Conservation (phyloP, 768 basidiomycete genomes). For the Lactarius hatsudake region DNA sequence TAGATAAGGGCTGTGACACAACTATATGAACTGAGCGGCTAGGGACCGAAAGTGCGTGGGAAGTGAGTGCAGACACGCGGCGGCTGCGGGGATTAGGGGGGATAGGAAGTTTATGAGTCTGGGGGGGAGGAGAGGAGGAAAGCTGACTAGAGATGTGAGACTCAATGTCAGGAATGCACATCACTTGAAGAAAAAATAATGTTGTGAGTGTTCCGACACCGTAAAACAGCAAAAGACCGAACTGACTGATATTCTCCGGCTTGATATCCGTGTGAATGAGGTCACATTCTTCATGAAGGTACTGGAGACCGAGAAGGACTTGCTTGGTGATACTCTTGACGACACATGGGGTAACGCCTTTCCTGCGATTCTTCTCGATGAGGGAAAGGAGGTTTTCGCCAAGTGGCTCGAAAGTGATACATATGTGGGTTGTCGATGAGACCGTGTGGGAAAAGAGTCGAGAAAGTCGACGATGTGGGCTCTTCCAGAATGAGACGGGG, state of each 20-base stretch:
- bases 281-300: constrained; percentile 89
- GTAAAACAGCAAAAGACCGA: constrained; percentile 9
- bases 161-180: constrained; percentile 80
- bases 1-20: constrained; percentile 74
- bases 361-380: constrained; percentile 75
- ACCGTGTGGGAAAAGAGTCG: constrained; percentile 78
- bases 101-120: constrained; percentile 77
- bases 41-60: constrained; percentile 43
- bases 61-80: constrained; percentile 59
- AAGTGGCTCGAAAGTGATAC: constrained; percentile 87
- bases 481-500: constrained; percentile 75
- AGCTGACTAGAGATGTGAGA: constrained; percentile 69
- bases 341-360: constrained; percentile 75
- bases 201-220: not conserved
- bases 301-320: constrained; percentile 83
- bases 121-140: constrained; percentile 63
- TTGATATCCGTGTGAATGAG: constrained; percentile 93
- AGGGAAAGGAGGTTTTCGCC: constrained; percentile 76
- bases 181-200: constrained; percentile 46
- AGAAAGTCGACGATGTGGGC: constrained; percentile 84
- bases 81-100: constrained; percentile 65
- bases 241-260: constrained; percentile 92
- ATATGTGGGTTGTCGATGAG: constrained; percentile 56
- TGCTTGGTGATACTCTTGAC: constrained; percentile 87
- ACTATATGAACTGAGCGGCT: constrained; percentile 77